phyloP scores from a whole-genome alignment of 1,284 basidiomycete genomes.

The Ganoderma leucocontextum region DNA sequence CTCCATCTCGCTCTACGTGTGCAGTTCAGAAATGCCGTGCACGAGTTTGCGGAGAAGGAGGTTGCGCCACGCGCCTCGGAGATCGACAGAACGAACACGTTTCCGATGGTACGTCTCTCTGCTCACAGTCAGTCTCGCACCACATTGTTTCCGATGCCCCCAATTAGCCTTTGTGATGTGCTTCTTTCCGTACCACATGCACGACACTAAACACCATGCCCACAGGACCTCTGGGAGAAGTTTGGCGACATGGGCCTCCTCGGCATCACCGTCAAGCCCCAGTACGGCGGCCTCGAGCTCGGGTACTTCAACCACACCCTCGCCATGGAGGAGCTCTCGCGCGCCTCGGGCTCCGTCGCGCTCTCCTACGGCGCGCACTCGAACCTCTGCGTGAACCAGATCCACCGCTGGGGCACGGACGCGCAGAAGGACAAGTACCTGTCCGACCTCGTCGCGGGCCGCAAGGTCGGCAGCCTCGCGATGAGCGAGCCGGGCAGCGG shows the following conservation, averaged over 20 bases:
- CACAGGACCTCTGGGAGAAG: constrained; percentile 88
- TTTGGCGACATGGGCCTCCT: constrained; percentile 87
- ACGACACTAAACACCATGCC: constrained; percentile 13
- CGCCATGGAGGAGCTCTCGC: constrained; percentile 92
- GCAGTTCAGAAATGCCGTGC: constrained; percentile 83
- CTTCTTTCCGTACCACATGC: neutral
- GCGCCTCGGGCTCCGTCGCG: constrained; percentile 89
- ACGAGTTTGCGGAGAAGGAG: constrained; percentile 81
- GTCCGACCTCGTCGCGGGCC: constrained; percentile 83
- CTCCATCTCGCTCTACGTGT: neutral
- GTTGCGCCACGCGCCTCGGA: constrained; percentile 85
- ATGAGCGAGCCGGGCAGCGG: constrained; percentile 95
- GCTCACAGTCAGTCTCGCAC: neutral
- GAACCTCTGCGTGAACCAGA: constrained; percentile 91
- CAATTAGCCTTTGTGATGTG: neutral
- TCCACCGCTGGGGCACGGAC: constrained; percentile 87
- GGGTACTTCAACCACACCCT: constrained; percentile 91
- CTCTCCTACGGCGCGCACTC: constrained; percentile 96
- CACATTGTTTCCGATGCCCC: neutral
- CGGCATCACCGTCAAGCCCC: constrained; percentile 84
- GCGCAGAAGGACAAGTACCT: constrained; percentile 91
- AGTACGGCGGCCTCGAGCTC: constrained; percentile 81
- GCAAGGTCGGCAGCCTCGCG: constrained; percentile 88
- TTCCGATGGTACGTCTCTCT: constrained; percentile 62
- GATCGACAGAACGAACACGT: constrained; percentile 85